Evolutionary conservation across 495 filamentous ascomycete species (phyloP).

Genomic region (Trichoderma reesei): DNA sequence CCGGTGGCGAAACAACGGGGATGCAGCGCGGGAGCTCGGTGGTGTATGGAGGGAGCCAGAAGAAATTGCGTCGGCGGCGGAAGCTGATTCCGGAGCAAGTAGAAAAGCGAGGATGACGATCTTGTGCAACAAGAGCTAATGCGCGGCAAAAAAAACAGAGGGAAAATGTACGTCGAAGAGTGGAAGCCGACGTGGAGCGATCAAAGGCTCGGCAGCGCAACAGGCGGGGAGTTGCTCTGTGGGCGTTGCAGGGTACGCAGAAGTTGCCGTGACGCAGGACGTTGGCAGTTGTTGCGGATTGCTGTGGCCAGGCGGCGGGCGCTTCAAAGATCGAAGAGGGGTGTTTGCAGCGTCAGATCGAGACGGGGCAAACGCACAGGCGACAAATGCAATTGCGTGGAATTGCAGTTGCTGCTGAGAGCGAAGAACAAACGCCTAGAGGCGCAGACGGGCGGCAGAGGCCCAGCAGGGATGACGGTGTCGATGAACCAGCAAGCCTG

Average conservation of each 20-base stretch:
- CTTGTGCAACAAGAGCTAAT: not conserved
- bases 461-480: not conserved
- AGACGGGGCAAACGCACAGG: not conserved
- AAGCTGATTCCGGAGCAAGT: slow-evolving; percentile 2
- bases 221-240: not conserved
- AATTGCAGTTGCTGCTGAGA: not conserved
- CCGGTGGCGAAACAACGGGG: not conserved
- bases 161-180: not conserved
- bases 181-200: not conserved
- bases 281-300: no score
- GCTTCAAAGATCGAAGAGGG: not conserved
- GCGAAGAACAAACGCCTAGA: not conserved
- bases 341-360: slow-evolving; percentile 6
- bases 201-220: not conserved
- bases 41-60: not conserved
- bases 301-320: not conserved
- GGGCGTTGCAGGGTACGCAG: not conserved
- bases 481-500: not conserved
- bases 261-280: not conserved
- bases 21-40: not conserved
- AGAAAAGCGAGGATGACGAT: not conserved
- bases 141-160: not conserved
- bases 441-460: slow-evolving; percentile 4
- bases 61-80: not conserved
- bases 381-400: slow-evolving; percentile 1